A percentile compares a stretch with the other conserved stretches of the same genome.
These are phyloP conservation scores for Morella rubra DNA, from an alignment of 306 rosid genomes.

Conservation along the genomic window DNA sequence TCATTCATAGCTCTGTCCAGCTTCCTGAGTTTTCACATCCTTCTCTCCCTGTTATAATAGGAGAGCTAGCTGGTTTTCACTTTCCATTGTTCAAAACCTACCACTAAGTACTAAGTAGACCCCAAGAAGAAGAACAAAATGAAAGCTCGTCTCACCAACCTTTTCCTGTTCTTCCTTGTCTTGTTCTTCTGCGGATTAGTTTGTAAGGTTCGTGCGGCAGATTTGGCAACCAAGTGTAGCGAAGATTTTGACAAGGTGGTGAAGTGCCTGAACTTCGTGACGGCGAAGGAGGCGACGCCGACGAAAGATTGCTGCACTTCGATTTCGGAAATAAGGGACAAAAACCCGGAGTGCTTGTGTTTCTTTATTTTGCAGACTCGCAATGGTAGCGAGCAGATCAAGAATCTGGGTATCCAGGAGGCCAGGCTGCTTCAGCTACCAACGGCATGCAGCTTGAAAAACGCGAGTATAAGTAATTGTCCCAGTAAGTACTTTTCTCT, in stretches of 20 bases:
- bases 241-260: conserved; percentile 41
- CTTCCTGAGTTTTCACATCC: neutral
- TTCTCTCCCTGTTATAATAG: neutral
- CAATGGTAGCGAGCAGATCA: conserved; percentile 45
- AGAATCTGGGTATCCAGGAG: conserved; percentile 61
- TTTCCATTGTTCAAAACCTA: neutral
- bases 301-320: conserved; percentile 62
- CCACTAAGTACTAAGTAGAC: too few species aligned
- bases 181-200: neutral
- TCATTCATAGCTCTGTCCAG: too few species aligned
- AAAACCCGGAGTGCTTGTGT: conserved; percentile 70
- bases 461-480: conserved; percentile 55
- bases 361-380: conserved; percentile 62
- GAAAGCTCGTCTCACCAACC: neutral
- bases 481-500: conserved; percentile 53
- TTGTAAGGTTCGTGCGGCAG: neutral
- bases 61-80: neutral
- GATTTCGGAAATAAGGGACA: conserved; percentile 41
- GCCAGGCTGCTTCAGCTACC: conserved; percentile 71
- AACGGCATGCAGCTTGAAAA: conserved; percentile 53
- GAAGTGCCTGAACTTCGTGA: conserved; percentile 53
- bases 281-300: conserved; percentile 56
- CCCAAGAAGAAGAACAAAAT: neutral
- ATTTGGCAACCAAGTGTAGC: conserved; percentile 37
- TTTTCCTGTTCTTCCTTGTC: neutral